Evolutionary conservation across 1,284 basidiomycete genomes (phyloP).

Genomic region (Pseudozyma thailandica): DNA sequence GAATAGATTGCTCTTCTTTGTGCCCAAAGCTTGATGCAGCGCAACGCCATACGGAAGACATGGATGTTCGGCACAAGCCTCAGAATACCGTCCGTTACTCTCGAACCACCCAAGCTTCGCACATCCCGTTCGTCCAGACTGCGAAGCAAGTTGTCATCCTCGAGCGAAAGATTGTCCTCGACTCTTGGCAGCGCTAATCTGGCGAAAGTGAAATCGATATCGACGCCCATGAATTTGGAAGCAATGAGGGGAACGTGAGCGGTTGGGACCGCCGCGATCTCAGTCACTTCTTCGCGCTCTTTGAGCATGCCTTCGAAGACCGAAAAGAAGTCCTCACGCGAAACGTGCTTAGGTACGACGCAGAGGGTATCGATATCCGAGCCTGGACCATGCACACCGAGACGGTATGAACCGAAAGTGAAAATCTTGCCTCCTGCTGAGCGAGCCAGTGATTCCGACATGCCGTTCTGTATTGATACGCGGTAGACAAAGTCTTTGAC

Average conservation of each 20-base stretch:
- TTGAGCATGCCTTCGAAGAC: constrained; percentile 90
- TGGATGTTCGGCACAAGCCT: constrained; percentile 92
- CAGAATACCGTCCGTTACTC: constrained; percentile 95
- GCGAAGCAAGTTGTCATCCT: constrained; percentile 89
- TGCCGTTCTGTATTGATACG: constrained; percentile 80
- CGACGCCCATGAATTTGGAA: constrained; percentile 88
- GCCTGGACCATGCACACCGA: constrained; percentile 96
- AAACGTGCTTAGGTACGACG: constrained; percentile 95
- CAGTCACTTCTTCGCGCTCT: constrained; percentile 84
- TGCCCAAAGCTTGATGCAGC: constrained; percentile 98
- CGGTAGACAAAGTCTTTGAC: constrained; percentile 94
- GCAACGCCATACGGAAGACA: constrained; percentile 91
- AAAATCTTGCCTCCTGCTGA: constrained; percentile 97
- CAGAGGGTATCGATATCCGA: constrained; percentile 99
- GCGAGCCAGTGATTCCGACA: constrained; percentile 85
- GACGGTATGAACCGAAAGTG: constrained; percentile 84
- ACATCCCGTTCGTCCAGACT: constrained; percentile 95
- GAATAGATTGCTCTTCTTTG: constrained; percentile 96
- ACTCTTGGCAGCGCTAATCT: constrained; percentile 83
- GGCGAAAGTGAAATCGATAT: constrained; percentile 94
- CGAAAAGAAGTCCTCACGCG: constrained; percentile 93
- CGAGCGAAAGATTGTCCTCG: constrained; percentile 87
- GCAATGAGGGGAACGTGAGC: constrained; percentile 96
- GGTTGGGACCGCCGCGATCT: constrained; percentile 92
- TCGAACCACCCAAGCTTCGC: constrained; percentile 93